A percentile compares a stretch with the other conserved stretches of the same genome.
Conservation (phyloP, 2,329 filamentous ascomycete species). For the Zasmidium citrigriseum region DNA sequence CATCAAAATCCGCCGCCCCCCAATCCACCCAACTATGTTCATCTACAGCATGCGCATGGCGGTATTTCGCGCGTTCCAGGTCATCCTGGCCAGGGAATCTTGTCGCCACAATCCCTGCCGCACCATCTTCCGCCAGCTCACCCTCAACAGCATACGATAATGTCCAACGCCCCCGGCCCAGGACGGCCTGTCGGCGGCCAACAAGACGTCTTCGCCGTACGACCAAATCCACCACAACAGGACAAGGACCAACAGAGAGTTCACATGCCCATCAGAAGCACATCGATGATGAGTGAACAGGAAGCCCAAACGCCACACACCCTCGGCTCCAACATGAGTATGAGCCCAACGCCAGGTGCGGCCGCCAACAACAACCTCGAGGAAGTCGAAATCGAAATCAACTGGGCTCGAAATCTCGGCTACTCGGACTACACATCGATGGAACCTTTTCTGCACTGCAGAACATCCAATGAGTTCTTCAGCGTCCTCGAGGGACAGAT, state of each 20-base stretch:
- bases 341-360: neutral
- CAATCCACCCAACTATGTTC: neutral
- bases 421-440: constrained; percentile 7
- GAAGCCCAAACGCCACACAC: neutral
- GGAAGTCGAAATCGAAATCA: constrained; percentile 11
- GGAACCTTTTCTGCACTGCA: neutral
- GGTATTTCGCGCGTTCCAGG: neutral
- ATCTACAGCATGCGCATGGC: neutral
- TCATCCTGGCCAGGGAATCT: too few relatives aligned
- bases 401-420: constrained; percentile 11
- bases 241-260: neutral
- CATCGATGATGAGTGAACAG: neutral
- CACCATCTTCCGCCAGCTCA: neutral
- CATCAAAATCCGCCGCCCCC: neutral
- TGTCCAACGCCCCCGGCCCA: neutral
- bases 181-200: neutral
- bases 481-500: constrained; percentile 9
- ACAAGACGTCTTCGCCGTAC: neutral
- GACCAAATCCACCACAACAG: neutral
- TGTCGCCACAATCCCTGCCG: neutral
- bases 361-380: neutral
- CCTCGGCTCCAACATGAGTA: neutral
- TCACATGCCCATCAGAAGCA: neutral
- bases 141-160: neutral
- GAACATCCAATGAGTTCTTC: constrained; percentile 11